phyloP scores from a whole-genome alignment of 768 basidiomycete genomes.

The Kwoniella shandongensis region DNA sequence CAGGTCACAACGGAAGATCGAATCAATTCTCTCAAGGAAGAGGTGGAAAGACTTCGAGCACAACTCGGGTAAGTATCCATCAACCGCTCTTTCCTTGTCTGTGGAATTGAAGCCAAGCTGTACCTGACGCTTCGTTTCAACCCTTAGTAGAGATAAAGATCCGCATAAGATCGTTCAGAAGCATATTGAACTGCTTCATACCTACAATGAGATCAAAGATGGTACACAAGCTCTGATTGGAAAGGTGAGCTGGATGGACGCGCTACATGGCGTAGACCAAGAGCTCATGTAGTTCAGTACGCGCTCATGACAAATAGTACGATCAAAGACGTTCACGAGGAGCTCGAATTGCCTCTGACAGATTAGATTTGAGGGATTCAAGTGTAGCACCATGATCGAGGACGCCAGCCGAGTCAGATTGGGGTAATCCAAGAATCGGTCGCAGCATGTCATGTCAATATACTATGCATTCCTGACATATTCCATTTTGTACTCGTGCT shows the following conservation, averaged over 20 bases:
- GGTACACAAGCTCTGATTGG: conserved; percentile 50
- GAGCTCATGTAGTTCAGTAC: conserved; percentile 30
- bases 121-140: too few relatives aligned
- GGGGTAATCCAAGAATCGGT: too few relatives aligned
- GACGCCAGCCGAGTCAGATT: too few relatives aligned
- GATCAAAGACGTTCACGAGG: conserved; percentile 45
- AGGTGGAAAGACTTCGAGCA: conserved; percentile 13
- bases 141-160: conserved; percentile 28
- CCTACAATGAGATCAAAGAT: conserved; percentile 55
- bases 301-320: conserved; percentile 41
- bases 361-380: too few relatives aligned
- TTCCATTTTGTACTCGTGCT: not conserved
- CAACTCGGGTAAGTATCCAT: conserved; percentile 19
- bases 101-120: too few relatives aligned
- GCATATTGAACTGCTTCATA: conserved; percentile 50
- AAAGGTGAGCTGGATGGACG: conserved; percentile 28
- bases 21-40: conserved; percentile 12
- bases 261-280: not conserved
- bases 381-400: too few relatives aligned
- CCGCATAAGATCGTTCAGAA: conserved; percentile 36
- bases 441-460: not conserved
- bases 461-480: not conserved
- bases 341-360: conserved; percentile 43
- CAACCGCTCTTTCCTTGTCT: too few relatives aligned
- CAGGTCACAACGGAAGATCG: not conserved